Evolutionary conservation across 1,139 yeast species (phyloP).

Genomic region (Keqinozyma sinolaborantium): DNA sequence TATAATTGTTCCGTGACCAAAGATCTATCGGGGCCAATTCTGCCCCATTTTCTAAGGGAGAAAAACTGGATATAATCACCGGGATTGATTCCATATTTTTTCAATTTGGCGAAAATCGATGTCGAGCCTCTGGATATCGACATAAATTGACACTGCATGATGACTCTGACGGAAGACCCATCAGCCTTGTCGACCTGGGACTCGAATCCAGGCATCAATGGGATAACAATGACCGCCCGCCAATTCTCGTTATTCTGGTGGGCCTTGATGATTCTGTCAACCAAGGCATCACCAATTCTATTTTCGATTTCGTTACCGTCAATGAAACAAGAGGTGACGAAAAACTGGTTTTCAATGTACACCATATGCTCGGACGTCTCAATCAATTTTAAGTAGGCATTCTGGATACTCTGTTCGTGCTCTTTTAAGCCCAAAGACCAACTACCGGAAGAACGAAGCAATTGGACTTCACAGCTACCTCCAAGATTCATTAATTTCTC

Average conservation of each 20-base stretch:
- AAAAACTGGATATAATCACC: conserved; percentile 89
- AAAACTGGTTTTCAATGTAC: conserved; percentile 93
- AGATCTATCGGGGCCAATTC: conserved; percentile 71
- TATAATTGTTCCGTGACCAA: conserved; percentile 89
- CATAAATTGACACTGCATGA: conserved; percentile 95
- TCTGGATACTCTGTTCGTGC: conserved; percentile 87
- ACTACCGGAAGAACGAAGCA: conserved; percentile 80
- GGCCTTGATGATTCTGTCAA: conserved; percentile 89
- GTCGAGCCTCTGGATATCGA: conserved; percentile 88
- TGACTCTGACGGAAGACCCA: conserved; percentile 89
- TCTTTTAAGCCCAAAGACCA: conserved; percentile 92
- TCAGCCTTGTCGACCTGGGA: conserved; percentile 91
- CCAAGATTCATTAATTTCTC: conserved; percentile 51
- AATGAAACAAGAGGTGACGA: conserved; percentile 80
- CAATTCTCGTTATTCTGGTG: conserved; percentile 73
- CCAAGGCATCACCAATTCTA: conserved; percentile 93
- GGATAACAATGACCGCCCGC: conserved; percentile 90
- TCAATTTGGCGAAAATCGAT: conserved; percentile 83
- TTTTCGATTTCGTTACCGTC: conserved; percentile 87
- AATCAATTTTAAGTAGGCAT: conserved; percentile 85
- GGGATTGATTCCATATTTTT: conserved; percentile 79
- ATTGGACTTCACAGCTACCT: conserved; percentile 91
- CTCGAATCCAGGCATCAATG: conserved; percentile 97
- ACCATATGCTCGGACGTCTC: conserved; percentile 91
- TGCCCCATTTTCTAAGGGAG: conserved; percentile 94